These are phyloP conservation scores for Angophora floribunda DNA, from an alignment of 345 rosid species.

Conservation along the genomic window DNA sequence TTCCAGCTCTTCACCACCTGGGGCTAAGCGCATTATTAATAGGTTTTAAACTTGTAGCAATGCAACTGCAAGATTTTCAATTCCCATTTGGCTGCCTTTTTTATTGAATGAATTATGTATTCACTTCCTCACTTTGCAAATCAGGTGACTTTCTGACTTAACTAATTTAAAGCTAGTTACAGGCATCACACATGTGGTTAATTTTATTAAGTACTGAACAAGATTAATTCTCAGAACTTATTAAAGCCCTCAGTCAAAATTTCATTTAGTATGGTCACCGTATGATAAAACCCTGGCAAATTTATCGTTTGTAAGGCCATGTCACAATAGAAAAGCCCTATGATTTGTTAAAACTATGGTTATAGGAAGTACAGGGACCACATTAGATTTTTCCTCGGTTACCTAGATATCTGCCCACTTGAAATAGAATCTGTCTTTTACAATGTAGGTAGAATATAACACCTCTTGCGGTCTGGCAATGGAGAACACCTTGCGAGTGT, in stretches of 20 bases:
- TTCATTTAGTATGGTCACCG: neutral
- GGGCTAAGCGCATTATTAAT: neutral
- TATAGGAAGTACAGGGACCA: neutral
- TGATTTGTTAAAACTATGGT: neutral
- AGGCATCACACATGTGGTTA: accelerated
- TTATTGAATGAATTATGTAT: neutral
- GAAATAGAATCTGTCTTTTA: neutral
- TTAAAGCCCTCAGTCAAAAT: neutral
- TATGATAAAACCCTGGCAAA: neutral
- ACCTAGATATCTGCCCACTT: neutral
- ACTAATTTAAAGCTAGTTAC: neutral
- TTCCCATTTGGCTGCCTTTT: neutral
- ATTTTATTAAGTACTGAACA: neutral
- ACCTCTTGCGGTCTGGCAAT: neutral
- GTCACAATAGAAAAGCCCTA: neutral
- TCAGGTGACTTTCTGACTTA: neutral
- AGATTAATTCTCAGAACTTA: neutral
- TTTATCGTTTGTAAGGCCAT: neutral
- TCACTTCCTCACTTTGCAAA: neutral
- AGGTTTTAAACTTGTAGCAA: neutral
- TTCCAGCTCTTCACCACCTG: neutral
- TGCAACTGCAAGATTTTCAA: neutral
- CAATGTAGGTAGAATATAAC: neutral
- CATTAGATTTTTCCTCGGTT: neutral
- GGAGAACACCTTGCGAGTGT: neutral